Evolutionary conservation across 371 early-diverging fungal species (phyloP).

Genomic region (Apophysomyces variabilis): DNA sequence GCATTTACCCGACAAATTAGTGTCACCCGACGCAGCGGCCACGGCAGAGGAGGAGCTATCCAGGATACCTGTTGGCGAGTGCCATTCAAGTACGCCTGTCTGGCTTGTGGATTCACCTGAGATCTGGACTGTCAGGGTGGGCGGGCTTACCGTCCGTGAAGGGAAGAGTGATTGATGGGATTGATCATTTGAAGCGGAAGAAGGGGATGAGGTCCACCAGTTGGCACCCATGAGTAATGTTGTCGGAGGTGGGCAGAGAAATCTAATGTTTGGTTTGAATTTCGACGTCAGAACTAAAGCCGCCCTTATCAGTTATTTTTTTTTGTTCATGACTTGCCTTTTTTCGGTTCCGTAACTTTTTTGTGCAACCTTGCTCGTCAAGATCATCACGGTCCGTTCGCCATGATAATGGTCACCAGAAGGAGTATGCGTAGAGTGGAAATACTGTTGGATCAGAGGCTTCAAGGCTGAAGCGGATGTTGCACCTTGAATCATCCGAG

Average conservation of each 20-base stretch:
- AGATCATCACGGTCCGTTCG: constrained; percentile 67
- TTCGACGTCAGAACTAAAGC: not conserved
- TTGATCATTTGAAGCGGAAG: not conserved
- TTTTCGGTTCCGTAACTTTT: constrained; percentile 82
- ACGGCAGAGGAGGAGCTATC: constrained; percentile 21
- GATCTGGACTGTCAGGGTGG: constrained; percentile 28
- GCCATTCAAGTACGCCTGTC: constrained; percentile 26
- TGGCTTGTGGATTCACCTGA: constrained; percentile 29
- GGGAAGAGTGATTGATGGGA: constrained; percentile 6
- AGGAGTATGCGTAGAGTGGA: constrained; percentile 35
- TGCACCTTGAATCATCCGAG: constrained; percentile 38
- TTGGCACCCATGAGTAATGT: constrained; percentile 66
- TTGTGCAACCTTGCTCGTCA: constrained; percentile 78
- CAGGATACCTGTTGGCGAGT: constrained; percentile 18
- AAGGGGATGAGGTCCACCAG: constrained; percentile 46
- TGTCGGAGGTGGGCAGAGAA: constrained; percentile 76
- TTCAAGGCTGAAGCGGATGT: constrained; percentile 29
- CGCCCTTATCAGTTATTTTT: constrained; percentile 4
- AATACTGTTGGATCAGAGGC: constrained; percentile 48
- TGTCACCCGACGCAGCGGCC: constrained; percentile 14
- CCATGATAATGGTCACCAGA: constrained; percentile 24
- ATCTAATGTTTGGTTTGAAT: constrained; percentile 27
- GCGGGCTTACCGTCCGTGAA: constrained; percentile 13
- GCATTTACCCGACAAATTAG: constrained; percentile 57
- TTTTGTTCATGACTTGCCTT: constrained; percentile 33